These are phyloP conservation scores for Phytopythium delawarense DNA, from an alignment of 352 stramenopile species.

Conservation along the genomic window DNA sequence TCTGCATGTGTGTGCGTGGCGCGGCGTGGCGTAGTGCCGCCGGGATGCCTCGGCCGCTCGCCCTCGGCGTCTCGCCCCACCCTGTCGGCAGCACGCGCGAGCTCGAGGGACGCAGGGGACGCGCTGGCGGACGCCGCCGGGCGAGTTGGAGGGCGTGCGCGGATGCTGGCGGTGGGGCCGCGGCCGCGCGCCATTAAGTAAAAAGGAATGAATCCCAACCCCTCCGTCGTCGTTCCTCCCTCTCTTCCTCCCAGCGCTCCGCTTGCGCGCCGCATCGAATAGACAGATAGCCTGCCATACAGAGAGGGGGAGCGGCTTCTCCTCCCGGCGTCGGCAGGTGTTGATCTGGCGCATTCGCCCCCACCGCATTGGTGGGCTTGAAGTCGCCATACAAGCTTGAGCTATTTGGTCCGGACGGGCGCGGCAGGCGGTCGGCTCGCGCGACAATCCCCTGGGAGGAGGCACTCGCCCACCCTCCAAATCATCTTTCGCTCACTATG, in stretches of 20 bases:
- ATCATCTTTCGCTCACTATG: background rate
- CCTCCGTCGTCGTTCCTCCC: background rate
- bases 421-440: background rate
- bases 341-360: too few relatives aligned
- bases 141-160: background rate
- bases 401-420: background rate
- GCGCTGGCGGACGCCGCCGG: background rate
- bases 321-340: too few relatives aligned
- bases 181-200: slow-evolving; percentile 5
- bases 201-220: slow-evolving; percentile 2
- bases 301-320: too few relatives aligned
- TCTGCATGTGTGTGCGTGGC: background rate
- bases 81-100: background rate
- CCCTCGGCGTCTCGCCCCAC: background rate
- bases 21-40: background rate
- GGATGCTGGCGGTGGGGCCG: background rate
- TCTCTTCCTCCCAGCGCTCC: background rate
- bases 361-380: background rate
- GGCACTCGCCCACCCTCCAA: background rate
- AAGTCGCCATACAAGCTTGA: background rate
- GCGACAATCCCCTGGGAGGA: background rate
- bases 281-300: background rate
- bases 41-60: background rate
- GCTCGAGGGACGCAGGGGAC: background rate
- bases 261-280: background rate